These are phyloP conservation scores for Hygrophila difformis DNA, from an alignment of 257 asterid genomes.

Conservation along the genomic window DNA sequence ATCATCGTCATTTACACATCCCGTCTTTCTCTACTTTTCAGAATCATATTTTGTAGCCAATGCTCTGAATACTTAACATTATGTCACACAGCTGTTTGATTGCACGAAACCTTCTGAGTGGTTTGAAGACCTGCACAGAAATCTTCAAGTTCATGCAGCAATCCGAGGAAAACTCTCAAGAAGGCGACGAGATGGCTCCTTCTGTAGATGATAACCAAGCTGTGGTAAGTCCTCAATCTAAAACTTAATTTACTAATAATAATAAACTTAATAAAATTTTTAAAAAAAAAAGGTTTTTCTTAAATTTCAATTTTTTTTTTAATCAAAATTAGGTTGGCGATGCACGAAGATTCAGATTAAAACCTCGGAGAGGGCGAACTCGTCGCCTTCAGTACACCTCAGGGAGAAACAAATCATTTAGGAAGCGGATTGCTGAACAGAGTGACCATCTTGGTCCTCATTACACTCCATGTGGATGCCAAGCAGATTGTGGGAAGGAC, in stretches of 20 bases:
- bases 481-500: constrained; percentile 81
- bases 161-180: constrained; percentile 45
- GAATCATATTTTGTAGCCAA: neutral
- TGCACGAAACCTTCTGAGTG: constrained; percentile 84
- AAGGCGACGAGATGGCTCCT: constrained; percentile 38
- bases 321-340: constrained; percentile 46
- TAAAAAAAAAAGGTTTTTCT: no score
- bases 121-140: constrained; percentile 74
- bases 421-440: constrained; percentile 80
- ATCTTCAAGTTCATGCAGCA: constrained; percentile 67
- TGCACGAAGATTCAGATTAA: constrained; percentile 78
- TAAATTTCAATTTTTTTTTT: constrained; percentile 12
- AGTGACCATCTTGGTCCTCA: constrained; percentile 92
- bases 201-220: constrained; percentile 59
- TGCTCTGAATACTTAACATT: constrained; percentile 19
- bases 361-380: constrained; percentile 80
- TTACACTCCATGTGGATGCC: constrained; percentile 89
- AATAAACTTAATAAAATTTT: no score
- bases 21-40: no score
- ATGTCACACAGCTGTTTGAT: constrained; percentile 75
- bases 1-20: constrained; percentile 7
- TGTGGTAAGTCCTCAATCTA: constrained; percentile 38
- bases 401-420: constrained; percentile 75
- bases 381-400: constrained; percentile 85
- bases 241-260: constrained; percentile 5